Evolutionary conservation across 2,329 filamentous ascomycete genomes (phyloP).

Genomic region (Tolypocladium album): DNA sequence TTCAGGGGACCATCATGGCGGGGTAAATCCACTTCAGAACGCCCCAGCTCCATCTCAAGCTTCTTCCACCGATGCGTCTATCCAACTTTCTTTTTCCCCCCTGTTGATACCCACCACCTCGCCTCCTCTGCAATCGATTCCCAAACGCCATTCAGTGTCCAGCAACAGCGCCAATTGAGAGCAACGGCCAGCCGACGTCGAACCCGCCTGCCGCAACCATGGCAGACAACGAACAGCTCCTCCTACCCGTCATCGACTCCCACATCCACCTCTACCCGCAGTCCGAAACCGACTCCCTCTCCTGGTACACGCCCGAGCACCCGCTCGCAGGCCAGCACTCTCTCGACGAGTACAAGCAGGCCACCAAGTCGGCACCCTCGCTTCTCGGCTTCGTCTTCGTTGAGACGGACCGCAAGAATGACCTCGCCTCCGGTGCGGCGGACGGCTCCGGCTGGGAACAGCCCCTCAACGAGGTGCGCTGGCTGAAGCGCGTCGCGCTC

Average conservation of each 20-base stretch:
- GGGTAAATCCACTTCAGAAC: not conserved
- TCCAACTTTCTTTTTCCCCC: not conserved
- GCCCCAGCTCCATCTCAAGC: not conserved
- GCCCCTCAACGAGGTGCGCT: conserved; percentile 62
- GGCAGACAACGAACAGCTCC: conserved; percentile 23
- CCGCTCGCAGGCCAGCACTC: conserved; percentile 55
- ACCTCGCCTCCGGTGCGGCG: conserved; percentile 32
- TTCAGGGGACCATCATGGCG: not conserved
- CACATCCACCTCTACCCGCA: conserved; percentile 83
- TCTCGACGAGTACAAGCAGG: conserved; percentile 48
- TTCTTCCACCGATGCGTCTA: not conserved
- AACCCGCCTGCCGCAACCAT: conserved; percentile 9
- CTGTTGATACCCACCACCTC: not conserved
- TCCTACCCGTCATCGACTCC: conserved; percentile 66
- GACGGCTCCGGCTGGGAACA: conserved; percentile 50
- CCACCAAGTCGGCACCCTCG: conserved; percentile 26
- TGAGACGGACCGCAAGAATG: conserved; percentile 67
- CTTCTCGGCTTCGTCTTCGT: conserved; percentile 69
- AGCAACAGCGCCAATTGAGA: not conserved
- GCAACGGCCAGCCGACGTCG: not conserved
- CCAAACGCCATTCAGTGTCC: not conserved
- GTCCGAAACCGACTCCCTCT: conserved; percentile 53
- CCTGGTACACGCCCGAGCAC: conserved; percentile 54
- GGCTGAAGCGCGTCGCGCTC: conserved; percentile 54
- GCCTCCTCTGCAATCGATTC: not conserved